Percentiles rank a stretch among this genome's conserved stretches.
Conservation (phyloP, 1,284 basidiomycete genomes). For the Apiotrichum veenhuisii region DNA sequence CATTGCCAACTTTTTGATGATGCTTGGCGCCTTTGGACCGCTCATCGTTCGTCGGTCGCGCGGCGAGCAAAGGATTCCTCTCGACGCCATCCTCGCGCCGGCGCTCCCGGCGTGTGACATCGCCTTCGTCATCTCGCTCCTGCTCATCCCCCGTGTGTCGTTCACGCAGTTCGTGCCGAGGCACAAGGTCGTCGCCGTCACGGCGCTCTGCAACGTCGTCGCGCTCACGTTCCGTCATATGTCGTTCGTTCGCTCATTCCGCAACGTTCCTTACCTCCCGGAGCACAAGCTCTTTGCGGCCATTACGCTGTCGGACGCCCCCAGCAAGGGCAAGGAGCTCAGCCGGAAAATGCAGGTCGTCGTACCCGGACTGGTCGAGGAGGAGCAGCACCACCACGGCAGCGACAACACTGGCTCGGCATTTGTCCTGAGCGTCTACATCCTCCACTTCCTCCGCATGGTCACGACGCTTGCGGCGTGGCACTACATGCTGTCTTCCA, state of each 20-base stretch:
- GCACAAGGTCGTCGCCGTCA: neutral
- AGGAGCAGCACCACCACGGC: neutral
- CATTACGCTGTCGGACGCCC: neutral
- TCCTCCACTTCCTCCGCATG: neutral
- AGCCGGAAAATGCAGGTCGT: neutral
- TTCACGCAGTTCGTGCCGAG: neutral
- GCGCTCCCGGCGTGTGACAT: neutral
- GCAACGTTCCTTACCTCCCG: neutral
- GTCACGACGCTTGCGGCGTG: neutral
- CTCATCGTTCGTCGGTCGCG: neutral
- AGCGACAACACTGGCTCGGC: neutral
- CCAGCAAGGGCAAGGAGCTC: neutral
- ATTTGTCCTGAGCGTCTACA: neutral
- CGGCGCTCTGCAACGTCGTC: neutral
- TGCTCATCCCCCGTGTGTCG: neutral
- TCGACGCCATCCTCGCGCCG: neutral
- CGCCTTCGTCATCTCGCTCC: neutral
- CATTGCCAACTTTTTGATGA: neutral
- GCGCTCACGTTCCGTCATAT: neutral
- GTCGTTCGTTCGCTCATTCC: neutral
- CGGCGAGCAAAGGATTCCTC: neutral
- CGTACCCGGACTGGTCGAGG: neutral
- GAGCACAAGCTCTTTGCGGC: neutral
- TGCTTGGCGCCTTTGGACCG: neutral
- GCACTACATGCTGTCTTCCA: neutral